These are phyloP conservation scores for Diutina pseudorugosa DNA, from an alignment of 1,139 yeast species.

Conservation along the genomic window DNA sequence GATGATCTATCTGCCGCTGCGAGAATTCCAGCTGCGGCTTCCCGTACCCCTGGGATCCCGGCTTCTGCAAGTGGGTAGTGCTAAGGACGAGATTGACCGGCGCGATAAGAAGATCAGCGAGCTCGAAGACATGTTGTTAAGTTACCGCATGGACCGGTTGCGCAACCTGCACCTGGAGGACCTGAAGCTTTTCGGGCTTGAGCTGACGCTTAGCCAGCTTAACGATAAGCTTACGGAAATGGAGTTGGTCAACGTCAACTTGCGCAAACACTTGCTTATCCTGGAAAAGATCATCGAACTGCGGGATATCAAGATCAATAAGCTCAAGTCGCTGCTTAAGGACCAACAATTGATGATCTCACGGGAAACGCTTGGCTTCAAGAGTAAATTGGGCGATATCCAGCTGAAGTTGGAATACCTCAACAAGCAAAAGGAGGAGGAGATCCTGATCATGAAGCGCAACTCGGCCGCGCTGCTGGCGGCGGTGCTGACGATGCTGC, in stretches of 20 bases:
- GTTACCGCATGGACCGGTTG: slow-evolving; percentile 23
- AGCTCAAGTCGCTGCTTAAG: slow-evolving; percentile 38
- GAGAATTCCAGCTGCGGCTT: slow-evolving; percentile 1
- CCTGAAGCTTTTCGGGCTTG: slow-evolving; percentile 28
- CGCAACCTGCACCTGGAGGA: slow-evolving; percentile 32
- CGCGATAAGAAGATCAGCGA: slow-evolving; percentile 26
- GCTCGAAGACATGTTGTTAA: slow-evolving; percentile 25
- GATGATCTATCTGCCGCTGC: slow-evolving; percentile 2
- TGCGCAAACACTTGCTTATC: slow-evolving; percentile 31
- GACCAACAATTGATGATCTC: slow-evolving; percentile 39
- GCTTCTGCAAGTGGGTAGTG: slow-evolving; percentile 4
- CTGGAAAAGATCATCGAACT: slow-evolving; percentile 49
- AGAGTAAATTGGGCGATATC: slow-evolving; percentile 32
- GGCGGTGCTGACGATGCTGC: slow-evolving; percentile 3
- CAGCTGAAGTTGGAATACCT: slow-evolving; percentile 25
- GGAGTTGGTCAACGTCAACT: slow-evolving; percentile 24
- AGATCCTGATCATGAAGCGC: slow-evolving; percentile 2
- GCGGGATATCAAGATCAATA: slow-evolving; percentile 46
- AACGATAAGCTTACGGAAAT: slow-evolving; percentile 28
- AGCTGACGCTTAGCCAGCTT: slow-evolving; percentile 25
- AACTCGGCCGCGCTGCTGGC: slow-evolving; percentile 6
- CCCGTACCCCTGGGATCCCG: not conserved
- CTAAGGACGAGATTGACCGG: slow-evolving; percentile 17
- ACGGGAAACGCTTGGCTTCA: slow-evolving; percentile 43
- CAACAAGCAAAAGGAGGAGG: slow-evolving; percentile 4